Conservation (phyloP, 2,329 filamentous ascomycete genomes). For the Aspergillus latus region DNA sequence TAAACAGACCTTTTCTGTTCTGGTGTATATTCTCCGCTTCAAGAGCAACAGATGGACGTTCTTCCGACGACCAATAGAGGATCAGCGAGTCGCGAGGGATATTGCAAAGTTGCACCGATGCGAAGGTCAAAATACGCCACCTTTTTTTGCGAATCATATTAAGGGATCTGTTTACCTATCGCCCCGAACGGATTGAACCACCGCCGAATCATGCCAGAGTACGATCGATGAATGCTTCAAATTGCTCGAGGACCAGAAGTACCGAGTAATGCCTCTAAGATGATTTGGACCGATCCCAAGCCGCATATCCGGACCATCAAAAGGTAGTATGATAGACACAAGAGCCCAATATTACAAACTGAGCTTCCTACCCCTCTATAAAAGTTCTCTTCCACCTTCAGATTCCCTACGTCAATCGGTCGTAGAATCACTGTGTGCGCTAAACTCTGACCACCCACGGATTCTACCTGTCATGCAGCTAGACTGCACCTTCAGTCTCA, state of each 20-base stretch:
- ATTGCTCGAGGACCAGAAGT: no score
- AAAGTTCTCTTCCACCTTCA: no score
- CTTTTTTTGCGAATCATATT: conserved; percentile 15
- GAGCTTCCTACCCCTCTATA: no score
- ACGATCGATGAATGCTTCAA: no score
- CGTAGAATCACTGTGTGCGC: no score
- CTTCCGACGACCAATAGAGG: conserved; percentile 7
- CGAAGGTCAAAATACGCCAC: conserved; percentile 6
- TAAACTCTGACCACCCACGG: background rate
- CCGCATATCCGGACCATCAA: no score
- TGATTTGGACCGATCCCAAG: no score
- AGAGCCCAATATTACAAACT: no score
- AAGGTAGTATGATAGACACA: no score
- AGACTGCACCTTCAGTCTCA: background rate
- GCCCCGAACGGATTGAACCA: background rate
- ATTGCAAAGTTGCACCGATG: conserved; percentile 12
- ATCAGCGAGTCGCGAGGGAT: background rate
- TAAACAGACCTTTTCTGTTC: conserved; percentile 6
- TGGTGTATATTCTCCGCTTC: conserved; percentile 8
- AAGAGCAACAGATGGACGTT: conserved; percentile 3
- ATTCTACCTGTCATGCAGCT: background rate
- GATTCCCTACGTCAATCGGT: no score
- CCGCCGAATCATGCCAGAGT: background rate
- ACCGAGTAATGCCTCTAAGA: no score
- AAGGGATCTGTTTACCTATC: conserved; percentile 6